Evolutionary conservation across 225 moss, liverwort and hornwort species (phyloP), one percentile per base, ranked within the genome.

Genomic region (Anthoceros angustus): DNA sequence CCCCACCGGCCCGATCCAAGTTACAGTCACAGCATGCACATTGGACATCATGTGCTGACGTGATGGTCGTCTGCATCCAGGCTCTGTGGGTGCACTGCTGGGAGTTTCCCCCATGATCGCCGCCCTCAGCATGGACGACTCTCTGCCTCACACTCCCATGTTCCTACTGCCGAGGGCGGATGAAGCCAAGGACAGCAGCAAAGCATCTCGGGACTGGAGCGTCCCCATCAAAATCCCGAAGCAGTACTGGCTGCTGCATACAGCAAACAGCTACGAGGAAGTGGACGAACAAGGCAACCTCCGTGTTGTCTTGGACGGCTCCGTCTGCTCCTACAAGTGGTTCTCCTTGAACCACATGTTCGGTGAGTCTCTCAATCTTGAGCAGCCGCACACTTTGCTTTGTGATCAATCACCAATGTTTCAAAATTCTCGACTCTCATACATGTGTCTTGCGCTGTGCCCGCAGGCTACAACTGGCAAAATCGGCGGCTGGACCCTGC

Each of bases 341-440:
- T 79, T 79, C 65, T 72, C 74, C 24, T 65, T 75, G 14, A 61
- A 67, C 45, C 49, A 70, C 12, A 79, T 79, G 79, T 79, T 79
- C 23, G 79, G 78, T 78, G 42, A 64, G 72, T 66, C 12, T 41
- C 41, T 10, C 66, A 9, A 40, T 25, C 12, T 45, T 42, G 43
- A 24, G 14, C 8, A 25, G 26, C 20, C 10, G 20, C n/a, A 4
- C 3, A 6, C 10, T 23, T 15, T 12, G 32, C 16, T 45, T n/a
- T 26, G 40, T 61, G 7, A 60, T 50, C 21, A 23, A 25, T 8
- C 32, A n/a, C 26, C 3, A 18, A 12, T 21, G 68, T 42, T 48
- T 43, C 25, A 25, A 41, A 67, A 14, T 42, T 42, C 62, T 12
- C 21, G 24, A 23, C 18, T 21, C 38, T 70, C 23, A 64, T 39